Percentiles rank a stretch among this genome's conserved stretches.
Evolutionary conservation across 768 basidiomycete species (phyloP).

Genomic region (Amylocystis lapponica): DNA sequence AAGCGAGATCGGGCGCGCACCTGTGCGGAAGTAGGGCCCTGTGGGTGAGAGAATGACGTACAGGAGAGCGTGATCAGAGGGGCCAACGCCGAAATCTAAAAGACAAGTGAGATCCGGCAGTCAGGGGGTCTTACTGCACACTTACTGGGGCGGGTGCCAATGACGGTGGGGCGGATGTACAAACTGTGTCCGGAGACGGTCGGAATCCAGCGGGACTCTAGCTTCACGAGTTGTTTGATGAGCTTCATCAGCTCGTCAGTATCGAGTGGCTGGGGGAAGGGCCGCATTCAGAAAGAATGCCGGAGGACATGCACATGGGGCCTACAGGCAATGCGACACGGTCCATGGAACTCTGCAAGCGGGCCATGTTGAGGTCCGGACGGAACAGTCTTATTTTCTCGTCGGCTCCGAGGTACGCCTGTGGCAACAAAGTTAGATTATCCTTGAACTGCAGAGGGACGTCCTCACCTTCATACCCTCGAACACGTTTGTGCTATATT

Average conservation of each 20-base stretch:
- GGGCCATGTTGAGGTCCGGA: constrained; percentile 80
- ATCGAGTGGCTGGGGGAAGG: constrained; percentile 34
- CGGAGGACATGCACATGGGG: constrained; percentile 3
- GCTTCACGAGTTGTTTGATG: constrained; percentile 58
- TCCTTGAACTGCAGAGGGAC: not conserved
- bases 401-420: constrained; percentile 70
- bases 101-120: constrained; percentile 1
- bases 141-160: constrained; percentile 38
- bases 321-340: constrained; percentile 71
- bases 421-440: not conserved
- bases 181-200: constrained; percentile 65
- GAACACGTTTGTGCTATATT: constrained; percentile 56
- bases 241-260: constrained; percentile 41
- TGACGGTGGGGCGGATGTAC: constrained; percentile 82
- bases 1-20: constrained; percentile 44
- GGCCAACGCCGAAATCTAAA: constrained; percentile 53
- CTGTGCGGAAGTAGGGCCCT: constrained; percentile 46
- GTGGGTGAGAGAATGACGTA: constrained; percentile 77
- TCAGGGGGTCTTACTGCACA: too few relatives aligned
- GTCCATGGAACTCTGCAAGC: constrained; percentile 62
- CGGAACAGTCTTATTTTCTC: constrained; percentile 76
- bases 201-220: constrained; percentile 88
- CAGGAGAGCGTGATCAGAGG: constrained; percentile 75
- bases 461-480: constrained; percentile 62
- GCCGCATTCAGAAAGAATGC: constrained; percentile 10